Evolutionary conservation across 2,329 filamentous ascomycete genomes (phyloP), one percentile per base, ranked within the genome.

Genomic region (Stemphylium lycopersici): DNA sequence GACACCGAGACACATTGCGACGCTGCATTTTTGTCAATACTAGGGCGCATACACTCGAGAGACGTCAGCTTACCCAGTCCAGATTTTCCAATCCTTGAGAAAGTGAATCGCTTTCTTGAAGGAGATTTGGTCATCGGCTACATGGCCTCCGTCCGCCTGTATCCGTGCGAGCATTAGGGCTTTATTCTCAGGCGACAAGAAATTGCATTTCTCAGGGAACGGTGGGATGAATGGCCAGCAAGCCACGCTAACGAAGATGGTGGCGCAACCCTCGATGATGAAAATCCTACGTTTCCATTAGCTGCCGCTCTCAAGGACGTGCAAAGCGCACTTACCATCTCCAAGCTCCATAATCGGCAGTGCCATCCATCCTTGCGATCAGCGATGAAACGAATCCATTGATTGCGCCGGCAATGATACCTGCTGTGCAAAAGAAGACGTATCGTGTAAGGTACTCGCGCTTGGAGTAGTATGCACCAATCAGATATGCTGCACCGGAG

Each of bases 231-330:
- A 73, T 44, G 82, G 73, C 10, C 80, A 81, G 1, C 80, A 80
- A 0, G 75, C 49, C 2, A 78, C 26, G 2, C 80, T 83, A 33
- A 83, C 60, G 49, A 79, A 55, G 38, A 81, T 74, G 5, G 83
- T 86, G 48, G 84, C 57, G 37, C 83, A 64, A 1, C 84, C 84
- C 62, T 86, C 84, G 55, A 86, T 85, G 71, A 86, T 84, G 74
- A 86, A 86, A 62, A 87, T 86, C 69, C 69, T 70, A 16, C 12
- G 20, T 32, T 12, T 36, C 53, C 18, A 48, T 34, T 2, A 6
- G 22, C 2, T 8, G 4, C 6, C 6, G 1, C n/a, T 29, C 26
- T 3, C 2, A 22, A 16, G 29, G 15, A 18, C 24, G 13, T 10
- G 26, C 4, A 42, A 11, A n/a, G 12, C 32, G 16, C 5, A 52